Percentiles rank a stretch among this genome's conserved stretches.
phyloP scores from a whole-genome alignment of 2,329 filamentous ascomycete genomes.

The Epicoccum sorghinum region DNA sequence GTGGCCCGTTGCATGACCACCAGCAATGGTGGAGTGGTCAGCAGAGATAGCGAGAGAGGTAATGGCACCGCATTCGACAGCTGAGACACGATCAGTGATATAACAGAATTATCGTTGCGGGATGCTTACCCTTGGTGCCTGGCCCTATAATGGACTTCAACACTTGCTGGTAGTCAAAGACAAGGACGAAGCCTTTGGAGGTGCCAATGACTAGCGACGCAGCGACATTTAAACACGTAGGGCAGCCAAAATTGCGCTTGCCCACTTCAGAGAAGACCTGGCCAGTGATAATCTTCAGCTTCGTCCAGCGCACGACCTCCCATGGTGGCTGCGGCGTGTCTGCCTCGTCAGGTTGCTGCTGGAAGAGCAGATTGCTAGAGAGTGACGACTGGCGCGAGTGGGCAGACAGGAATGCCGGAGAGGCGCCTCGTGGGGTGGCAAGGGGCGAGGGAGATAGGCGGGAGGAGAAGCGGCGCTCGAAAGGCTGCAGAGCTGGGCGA shows the following conservation, averaged over 20 bases:
- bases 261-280: conserved; percentile 93
- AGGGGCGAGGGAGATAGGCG: conserved; percentile 71
- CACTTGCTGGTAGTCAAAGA: conserved; percentile 98
- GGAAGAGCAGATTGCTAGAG: conserved; percentile 69
- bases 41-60: conserved; percentile 89
- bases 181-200: conserved; percentile 88
- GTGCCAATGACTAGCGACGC: conserved; percentile 90
- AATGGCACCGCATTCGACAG: conserved; percentile 86
- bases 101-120: neutral
- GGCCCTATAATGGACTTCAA: conserved; percentile 92
- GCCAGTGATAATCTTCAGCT: conserved; percentile 83
- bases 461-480: conserved; percentile 93
- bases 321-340: conserved; percentile 82
- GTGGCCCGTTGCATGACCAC: conserved; percentile 84
- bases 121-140: conserved; percentile 77
- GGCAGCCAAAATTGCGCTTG: conserved; percentile 87
- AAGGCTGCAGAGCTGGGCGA: conserved; percentile 85
- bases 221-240: conserved; percentile 87
- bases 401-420: conserved; percentile 75
- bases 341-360: conserved; percentile 60
- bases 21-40: conserved; percentile 89
- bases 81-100: conserved; percentile 52
- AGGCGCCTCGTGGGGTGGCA: conserved; percentile 68
- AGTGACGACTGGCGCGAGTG: conserved; percentile 84
- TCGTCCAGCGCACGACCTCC: conserved; percentile 98